Evolutionary conservation across 805 yeast species (phyloP), one percentile per base, ranked within the genome.

Genomic region (Saccharomycopsis sp.): DNA sequence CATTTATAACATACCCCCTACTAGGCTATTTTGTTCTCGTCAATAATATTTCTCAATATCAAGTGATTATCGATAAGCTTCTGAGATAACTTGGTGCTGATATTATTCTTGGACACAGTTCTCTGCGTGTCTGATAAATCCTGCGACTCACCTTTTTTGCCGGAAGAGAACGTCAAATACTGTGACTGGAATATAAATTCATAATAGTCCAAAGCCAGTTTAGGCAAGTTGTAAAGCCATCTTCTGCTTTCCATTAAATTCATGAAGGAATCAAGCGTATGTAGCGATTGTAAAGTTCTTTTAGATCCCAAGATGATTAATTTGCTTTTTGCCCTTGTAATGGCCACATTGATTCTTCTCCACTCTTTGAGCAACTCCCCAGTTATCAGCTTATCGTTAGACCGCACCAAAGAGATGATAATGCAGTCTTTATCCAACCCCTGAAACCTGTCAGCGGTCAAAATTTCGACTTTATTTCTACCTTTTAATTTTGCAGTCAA

Each of bases 391-490:
- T 79, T 79, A 1, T 75, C 75, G 68, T 91, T 91, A 2, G 96
- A 85, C 53, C 97, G 75, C 2, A 94, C 99, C 64, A 94, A 73
- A 0, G 98, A 92, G 1, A 94, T 88, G 4, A 94, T 83, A 15
- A 94, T 82, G 66, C 97, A 88, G 34, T 89, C 92, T 66, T 92
- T 94, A 70, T 94, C 99, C 57, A 97, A 78, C 0, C 99, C 99
- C 71, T 94, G 99, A 66, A 87, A 92, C 66, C 87, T 89, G 70
- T 94, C 99, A 0, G 97, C 98, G 0, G 99, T 94, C 57, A 92
- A 74, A 34, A 89, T 78, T 64, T 94, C 98, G 34, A 94, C 71
- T 34, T 62, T 61, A 48, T 67, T 65, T 50, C 69, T 67, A 9
- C 24, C 20, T n/a, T n/a, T 16, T 21, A 65, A 64, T 46, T 61